A percentile compares a stretch with the other conserved stretches of the same genome.
These are phyloP conservation scores for Cryphonectria parasitica DNA, from an alignment of 2,329 filamentous ascomycete species.

Conservation along the genomic window DNA sequence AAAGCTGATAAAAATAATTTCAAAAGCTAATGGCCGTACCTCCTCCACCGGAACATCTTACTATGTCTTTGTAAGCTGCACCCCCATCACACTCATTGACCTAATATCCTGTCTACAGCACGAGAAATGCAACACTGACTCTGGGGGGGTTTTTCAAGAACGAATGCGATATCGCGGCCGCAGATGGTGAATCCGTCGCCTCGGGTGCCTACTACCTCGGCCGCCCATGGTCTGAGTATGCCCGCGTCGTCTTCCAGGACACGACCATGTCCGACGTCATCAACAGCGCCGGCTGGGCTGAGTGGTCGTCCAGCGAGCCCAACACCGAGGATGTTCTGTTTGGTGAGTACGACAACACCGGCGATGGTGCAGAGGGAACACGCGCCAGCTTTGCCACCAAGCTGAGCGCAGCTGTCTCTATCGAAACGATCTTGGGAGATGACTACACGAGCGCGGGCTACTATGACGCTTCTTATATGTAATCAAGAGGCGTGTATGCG, in stretches of 20 bases:
- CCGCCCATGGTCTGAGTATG: conserved; percentile 51
- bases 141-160: conserved; percentile 33
- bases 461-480: conserved; percentile 38
- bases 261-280: conserved; percentile 58
- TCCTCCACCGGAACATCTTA: conserved; percentile 42
- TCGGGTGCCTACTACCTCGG: conserved; percentile 51
- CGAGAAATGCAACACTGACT: not conserved
- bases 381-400: conserved; percentile 50
- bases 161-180: conserved; percentile 47
- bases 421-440: conserved; percentile 37
- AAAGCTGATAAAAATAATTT: not conserved
- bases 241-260: conserved; percentile 53
- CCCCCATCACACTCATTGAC: not conserved
- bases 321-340: conserved; percentile 58
- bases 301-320: conserved; percentile 55
- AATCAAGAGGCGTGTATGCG: not conserved
- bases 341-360: conserved; percentile 63
- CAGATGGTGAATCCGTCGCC: conserved; percentile 41
- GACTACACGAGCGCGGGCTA: conserved; percentile 35
- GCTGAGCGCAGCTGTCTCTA: conserved; percentile 41
- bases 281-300: conserved; percentile 61
- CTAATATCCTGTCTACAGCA: not conserved
- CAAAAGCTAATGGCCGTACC: conserved; percentile 47
- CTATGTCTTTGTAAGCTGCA: conserved; percentile 44
- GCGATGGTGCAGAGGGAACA: conserved; percentile 56